A percentile compares a stretch with the other conserved stretches of the same genome.
Conservation (phyloP, 306 rosid species). For the Quercus glauca region DNA sequence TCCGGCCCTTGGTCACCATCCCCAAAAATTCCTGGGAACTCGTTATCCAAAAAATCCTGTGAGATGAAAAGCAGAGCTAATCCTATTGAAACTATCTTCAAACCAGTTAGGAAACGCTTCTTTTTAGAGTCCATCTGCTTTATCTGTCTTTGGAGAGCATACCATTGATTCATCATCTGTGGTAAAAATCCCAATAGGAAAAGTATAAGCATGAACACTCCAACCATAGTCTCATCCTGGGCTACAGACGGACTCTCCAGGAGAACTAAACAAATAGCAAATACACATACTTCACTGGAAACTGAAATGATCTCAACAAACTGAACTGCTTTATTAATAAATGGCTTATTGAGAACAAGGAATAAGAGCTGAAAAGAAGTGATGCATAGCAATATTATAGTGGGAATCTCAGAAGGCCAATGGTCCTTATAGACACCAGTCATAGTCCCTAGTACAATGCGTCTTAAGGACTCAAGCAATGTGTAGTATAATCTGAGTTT, state of each 20-base stretch:
- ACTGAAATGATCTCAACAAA: slow-evolving; percentile 69
- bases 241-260: slow-evolving; percentile 39
- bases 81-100: slow-evolving; percentile 62
- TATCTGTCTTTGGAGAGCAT: slow-evolving; percentile 64
- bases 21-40: slow-evolving; percentile 27
- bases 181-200: slow-evolving; percentile 59
- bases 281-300: slow-evolving; percentile 55
- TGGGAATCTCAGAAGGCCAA: slow-evolving; percentile 41
- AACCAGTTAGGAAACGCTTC: slow-evolving; percentile 49
- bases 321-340: slow-evolving; percentile 85
- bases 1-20: slow-evolving; percentile 8
- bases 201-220: slow-evolving; percentile 57
- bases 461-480: slow-evolving; percentile 59
- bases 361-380: slow-evolving; percentile 80
- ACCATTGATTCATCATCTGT: slow-evolving; percentile 67
- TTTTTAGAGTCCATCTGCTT: slow-evolving; percentile 55
- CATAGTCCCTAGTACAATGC: slow-evolving; percentile 56
- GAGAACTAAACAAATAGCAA: slow-evolving; percentile 44
- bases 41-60: slow-evolving; percentile 49
- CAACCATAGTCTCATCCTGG: slow-evolving; percentile 37
- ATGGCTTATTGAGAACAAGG: slow-evolving; percentile 87
- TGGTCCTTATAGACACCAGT: slow-evolving; percentile 55
- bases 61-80: slow-evolving; percentile 57
- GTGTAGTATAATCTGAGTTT: slow-evolving; percentile 80
- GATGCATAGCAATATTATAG: slow-evolving; percentile 43